Evolutionary conservation across 2,329 filamentous ascomycete genomes (phyloP), one percentile per base, ranked within the genome.

Genomic region (Ophiostoma perfectum): DNA sequence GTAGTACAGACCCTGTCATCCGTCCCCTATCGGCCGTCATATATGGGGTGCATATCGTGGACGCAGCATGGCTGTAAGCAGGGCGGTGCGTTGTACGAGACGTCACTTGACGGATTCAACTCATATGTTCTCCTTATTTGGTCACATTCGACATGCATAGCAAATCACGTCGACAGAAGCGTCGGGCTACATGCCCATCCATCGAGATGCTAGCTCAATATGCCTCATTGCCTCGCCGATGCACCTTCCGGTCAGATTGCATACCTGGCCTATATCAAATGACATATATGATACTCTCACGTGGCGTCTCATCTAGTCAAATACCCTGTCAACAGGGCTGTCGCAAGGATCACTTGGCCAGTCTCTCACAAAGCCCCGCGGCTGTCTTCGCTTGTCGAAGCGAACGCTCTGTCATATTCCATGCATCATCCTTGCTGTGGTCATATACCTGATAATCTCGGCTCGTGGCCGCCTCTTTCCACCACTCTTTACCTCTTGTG

Each of bases 321-420:
- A 18, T 49, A 49, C 47, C 5, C 14, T n/a, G 16, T 1, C 18
- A 27, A 27, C 27, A 27, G 27, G 27, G 27, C 27, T 27, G 27
- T 27, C n/a, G 18, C n/a, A 55, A 55, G 49, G 49, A 55, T 27
- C 27, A 27, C 27, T 27, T n/a, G 11, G 49, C 27, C 27, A 14
- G 55, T 16, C 36, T 44, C 42, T 60, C 18, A 38, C 55, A 38
- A 38, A 11, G 27, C 55, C 27, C 49, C 5, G 49, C 12, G n/a
- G 49, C 49, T 36, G 16, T 18, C 55, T 27, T 60, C 55, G 55
- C 55, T 60, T 60, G 27, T 5, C 55, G 27, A 60, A 60, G 55
- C 55, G 55, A 60, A 38, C 55, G 14, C 36, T 38, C 14, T 38
- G 55, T 14, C 5, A 5, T 27, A 4, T 18, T 27, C 11, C 55